These are phyloP conservation scores for Bipolaris bicolor DNA, from an alignment of 2,329 filamentous ascomycete species.

Conservation along the genomic window DNA sequence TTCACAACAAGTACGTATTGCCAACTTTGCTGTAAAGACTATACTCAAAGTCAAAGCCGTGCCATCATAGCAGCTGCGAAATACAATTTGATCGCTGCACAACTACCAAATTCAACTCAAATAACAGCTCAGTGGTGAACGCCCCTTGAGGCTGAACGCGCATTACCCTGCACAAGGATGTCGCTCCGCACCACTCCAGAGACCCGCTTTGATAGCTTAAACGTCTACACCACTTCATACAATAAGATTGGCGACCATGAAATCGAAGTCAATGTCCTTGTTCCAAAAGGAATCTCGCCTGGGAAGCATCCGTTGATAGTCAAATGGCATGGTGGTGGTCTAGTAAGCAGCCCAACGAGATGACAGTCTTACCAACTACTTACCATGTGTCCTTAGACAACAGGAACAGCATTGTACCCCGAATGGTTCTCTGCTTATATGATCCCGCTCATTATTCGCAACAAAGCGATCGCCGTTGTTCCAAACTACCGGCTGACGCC, in stretches of 20 bases:
- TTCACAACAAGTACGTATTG: no score
- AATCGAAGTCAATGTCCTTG: slow-evolving; percentile 48
- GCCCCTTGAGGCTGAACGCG: neutral
- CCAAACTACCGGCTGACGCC: slow-evolving; percentile 61
- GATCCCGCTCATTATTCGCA: slow-evolving; percentile 48
- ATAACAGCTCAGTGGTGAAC: no score
- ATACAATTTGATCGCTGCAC: no score
- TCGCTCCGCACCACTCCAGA: slow-evolving; percentile 20
- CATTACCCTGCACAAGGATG: neutral
- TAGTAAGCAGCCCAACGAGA: slow-evolving; percentile 36
- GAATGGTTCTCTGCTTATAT: slow-evolving; percentile 43
- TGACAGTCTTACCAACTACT: neutral
- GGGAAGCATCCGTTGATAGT: slow-evolving; percentile 51
- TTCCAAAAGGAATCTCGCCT: slow-evolving; percentile 46
- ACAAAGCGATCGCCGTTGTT: slow-evolving; percentile 54
- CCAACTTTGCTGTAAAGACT: no score
- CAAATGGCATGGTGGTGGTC: slow-evolving; percentile 54
- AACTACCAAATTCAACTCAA: no score
- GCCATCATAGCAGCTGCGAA: no score
- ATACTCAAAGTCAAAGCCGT: no score
- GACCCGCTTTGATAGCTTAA: slow-evolving; percentile 49
- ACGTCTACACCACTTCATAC: slow-evolving; percentile 50
- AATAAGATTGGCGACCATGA: slow-evolving; percentile 49
- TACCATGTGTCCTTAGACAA: slow-evolving; percentile 17
- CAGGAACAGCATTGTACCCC: slow-evolving; percentile 36